Conservation (phyloP, 371 early-diverging fungal genomes). For the Mucor saturninus region DNA sequence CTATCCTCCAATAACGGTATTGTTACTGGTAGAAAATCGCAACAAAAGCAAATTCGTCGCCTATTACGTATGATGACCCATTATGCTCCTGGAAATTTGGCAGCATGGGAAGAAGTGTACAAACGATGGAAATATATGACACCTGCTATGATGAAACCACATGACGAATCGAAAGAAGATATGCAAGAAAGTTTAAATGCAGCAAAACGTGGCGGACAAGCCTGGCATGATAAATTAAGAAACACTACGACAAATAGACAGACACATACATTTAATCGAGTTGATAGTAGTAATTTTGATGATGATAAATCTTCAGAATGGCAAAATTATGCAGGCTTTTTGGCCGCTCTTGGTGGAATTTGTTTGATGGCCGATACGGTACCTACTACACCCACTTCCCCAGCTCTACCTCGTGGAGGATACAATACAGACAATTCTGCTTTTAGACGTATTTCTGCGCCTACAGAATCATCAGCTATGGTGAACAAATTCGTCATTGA, state of each 20-base stretch:
- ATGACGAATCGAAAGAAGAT: conserved; percentile 53
- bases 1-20: conserved; percentile 63
- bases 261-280: conserved; percentile 15
- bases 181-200: conserved; percentile 20
- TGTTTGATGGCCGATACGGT: conserved; percentile 58
- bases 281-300: conserved; percentile 32
- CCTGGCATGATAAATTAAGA: conserved; percentile 52
- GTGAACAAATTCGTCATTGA: conserved; percentile 86
- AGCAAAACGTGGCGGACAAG: conserved; percentile 25
- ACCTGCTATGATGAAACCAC: conserved; percentile 52
- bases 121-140: conserved; percentile 77
- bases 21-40: conserved; percentile 74
- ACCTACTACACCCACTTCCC: conserved; percentile 40
- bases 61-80: conserved; percentile 70
- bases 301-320: conserved; percentile 61
- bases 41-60: conserved; percentile 80
- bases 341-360: conserved; percentile 71
- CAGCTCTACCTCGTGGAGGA: conserved; percentile 29
- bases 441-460: conserved; percentile 41
- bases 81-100: conserved; percentile 78
- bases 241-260: conserved; percentile 33
- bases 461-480: conserved; percentile 61
- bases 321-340: conserved; percentile 75
- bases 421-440: conserved; percentile 14
- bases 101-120: conserved; percentile 89